A percentile compares a stretch with the other conserved stretches of the same genome.
Evolutionary conservation across 768 basidiomycete genomes (phyloP).

Genomic region (Boletus rufocinnamomeus): DNA sequence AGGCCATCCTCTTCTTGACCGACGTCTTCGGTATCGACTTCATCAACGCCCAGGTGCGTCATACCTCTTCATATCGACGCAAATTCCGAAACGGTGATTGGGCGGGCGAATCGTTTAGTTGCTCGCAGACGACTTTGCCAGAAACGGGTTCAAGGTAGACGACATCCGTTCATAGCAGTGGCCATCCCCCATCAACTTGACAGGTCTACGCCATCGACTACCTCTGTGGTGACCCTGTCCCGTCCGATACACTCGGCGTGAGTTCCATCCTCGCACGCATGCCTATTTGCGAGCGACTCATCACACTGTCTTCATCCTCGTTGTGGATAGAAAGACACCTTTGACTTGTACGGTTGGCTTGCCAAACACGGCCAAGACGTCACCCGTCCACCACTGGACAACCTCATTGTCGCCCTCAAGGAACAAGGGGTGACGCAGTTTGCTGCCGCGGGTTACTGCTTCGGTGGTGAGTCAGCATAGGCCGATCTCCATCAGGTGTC

Average conservation of each 20-base stretch:
- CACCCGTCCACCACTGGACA: slow-evolving; percentile 55
- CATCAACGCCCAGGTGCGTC: no score
- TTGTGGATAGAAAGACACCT: slow-evolving; percentile 2
- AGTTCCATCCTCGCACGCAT: background rate
- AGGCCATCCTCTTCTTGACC: no score
- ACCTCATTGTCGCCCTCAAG: slow-evolving; percentile 58
- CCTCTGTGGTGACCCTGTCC: slow-evolving; percentile 31
- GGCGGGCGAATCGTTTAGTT: slow-evolving; percentile 31
- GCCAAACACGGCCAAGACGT: slow-evolving; percentile 38
- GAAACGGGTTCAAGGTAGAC: slow-evolving; percentile 39
- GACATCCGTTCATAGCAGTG: background rate
- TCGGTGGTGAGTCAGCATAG: slow-evolving; percentile 48
- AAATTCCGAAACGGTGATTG: no score
- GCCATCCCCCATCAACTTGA: background rate
- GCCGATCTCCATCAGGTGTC: background rate
- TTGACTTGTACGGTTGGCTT: slow-evolving; percentile 41
- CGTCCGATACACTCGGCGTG: slow-evolving; percentile 15
- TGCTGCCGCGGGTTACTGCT: slow-evolving; percentile 70
- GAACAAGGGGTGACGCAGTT: slow-evolving; percentile 58
- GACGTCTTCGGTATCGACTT: no score
- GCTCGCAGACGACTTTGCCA: slow-evolving; percentile 46
- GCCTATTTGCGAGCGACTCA: background rate
- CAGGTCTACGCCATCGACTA: slow-evolving; percentile 30
- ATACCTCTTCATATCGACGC: no score
- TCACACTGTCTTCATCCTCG: background rate